A percentile compares a stretch with the other conserved stretches of the same genome.
phyloP scores from a whole-genome alignment of 2,329 filamentous ascomycete genomes.

The Pseudogymnoascus sp. region DNA sequence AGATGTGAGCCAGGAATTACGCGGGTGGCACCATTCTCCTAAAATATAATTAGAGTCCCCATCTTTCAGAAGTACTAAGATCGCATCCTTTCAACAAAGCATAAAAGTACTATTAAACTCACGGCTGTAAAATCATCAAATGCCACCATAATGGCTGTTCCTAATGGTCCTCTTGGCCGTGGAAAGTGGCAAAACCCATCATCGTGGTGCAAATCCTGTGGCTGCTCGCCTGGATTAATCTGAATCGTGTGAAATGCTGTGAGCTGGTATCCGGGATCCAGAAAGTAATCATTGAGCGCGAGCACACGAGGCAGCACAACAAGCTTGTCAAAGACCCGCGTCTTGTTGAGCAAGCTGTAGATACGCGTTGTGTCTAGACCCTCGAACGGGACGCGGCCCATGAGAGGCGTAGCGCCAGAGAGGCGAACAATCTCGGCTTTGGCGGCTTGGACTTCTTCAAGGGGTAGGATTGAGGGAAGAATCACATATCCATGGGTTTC shows the following conservation, averaged over 20 bases:
- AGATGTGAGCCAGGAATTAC: constrained; percentile 25
- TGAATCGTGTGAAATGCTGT: constrained; percentile 31
- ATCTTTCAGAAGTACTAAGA: not conserved
- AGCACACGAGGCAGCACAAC: constrained; percentile 30
- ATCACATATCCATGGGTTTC: constrained; percentile 31
- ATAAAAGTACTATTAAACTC: not conserved
- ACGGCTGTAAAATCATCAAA: constrained; percentile 24
- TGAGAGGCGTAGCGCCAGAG: constrained; percentile 25
- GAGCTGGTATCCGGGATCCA: constrained; percentile 30
- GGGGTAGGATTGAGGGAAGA: constrained; percentile 27
- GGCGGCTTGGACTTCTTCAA: constrained; percentile 26
- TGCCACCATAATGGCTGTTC: constrained; percentile 25
- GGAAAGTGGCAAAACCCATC: constrained; percentile 24
- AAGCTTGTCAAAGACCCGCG: constrained; percentile 32
- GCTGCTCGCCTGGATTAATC: constrained; percentile 29
- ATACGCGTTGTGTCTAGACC: constrained; percentile 31
- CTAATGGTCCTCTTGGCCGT: constrained; percentile 24
- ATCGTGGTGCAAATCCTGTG: constrained; percentile 31
- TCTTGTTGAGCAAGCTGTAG: constrained; percentile 34
- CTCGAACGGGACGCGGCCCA: constrained; percentile 31
- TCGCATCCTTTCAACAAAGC: not conserved
- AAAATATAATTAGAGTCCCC: not conserved
- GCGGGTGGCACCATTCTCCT: constrained; percentile 23
- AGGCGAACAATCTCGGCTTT: constrained; percentile 29
- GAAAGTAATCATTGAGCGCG: constrained; percentile 33